Conservation (phyloP, 192 early-diverging fungal genomes). For the Kickxella alabastrina region DNA sequence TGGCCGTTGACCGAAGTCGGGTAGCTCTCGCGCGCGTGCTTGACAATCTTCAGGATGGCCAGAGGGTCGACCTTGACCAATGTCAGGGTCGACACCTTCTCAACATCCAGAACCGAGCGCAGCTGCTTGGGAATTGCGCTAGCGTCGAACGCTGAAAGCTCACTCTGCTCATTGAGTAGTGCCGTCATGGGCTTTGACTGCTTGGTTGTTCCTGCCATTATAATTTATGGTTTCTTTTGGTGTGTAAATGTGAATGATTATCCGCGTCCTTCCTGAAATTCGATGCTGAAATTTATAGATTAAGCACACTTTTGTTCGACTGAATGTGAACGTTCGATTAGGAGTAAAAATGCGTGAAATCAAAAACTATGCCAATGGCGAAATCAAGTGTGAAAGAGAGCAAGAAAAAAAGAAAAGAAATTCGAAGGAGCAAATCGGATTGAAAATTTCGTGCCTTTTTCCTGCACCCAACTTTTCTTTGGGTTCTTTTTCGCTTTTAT, state of each 20-base stretch:
- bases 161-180: constrained; percentile 34
- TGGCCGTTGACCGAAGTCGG: constrained; percentile 83
- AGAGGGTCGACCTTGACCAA: constrained; percentile 73
- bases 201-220: constrained; percentile 21
- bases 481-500: too few relatives aligned
- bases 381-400: neutral
- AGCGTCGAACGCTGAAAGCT: constrained; percentile 23
- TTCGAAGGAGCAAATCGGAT: too few relatives aligned
- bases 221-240: neutral
- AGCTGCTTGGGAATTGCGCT: constrained; percentile 40
- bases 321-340: too few relatives aligned
- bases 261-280: too few relatives aligned
- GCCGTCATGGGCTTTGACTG: constrained; percentile 50
- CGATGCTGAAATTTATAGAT: too few relatives aligned
- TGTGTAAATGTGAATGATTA: too few relatives aligned
- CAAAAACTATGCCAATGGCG: neutral
- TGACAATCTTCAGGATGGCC: constrained; percentile 94
- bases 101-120: constrained; percentile 55
- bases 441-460: too few relatives aligned
- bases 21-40: constrained; percentile 86
- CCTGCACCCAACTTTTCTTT: too few relatives aligned
- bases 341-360: too few relatives aligned
- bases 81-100: constrained; percentile 54
- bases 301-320: too few relatives aligned
- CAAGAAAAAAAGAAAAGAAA: neutral